Conservation (phyloP, 2,329 filamentous ascomycete species). For the Ilyonectria robusta region DNA sequence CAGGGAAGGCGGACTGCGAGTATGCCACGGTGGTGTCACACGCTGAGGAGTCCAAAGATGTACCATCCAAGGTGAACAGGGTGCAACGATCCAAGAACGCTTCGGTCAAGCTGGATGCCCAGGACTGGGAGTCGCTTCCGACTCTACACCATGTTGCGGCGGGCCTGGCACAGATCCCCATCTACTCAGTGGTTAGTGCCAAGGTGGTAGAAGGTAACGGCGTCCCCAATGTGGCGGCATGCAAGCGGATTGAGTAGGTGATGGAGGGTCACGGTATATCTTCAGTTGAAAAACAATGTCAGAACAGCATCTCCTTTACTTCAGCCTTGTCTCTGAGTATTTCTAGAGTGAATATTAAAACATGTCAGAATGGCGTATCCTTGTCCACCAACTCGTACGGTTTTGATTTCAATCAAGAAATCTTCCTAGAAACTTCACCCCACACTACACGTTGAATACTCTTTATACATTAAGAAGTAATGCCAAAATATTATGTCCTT, state of each 20-base stretch:
- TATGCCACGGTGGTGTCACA: conserved; percentile 61
- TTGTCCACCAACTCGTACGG: background rate
- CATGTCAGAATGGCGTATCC: background rate
- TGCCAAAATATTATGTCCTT: background rate
- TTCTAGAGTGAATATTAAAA: background rate
- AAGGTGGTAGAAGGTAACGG: conserved; percentile 30
- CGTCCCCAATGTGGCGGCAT: conserved; percentile 22
- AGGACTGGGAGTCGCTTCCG: conserved; percentile 29
- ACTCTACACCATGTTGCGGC: conserved; percentile 29
- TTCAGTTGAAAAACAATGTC: conserved; percentile 8
- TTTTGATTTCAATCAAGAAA: background rate
- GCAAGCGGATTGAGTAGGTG: conserved; percentile 25
- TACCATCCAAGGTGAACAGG: conserved; percentile 48
- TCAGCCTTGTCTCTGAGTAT: background rate
- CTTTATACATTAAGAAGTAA: background rate
- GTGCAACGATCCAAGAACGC: conserved; percentile 18
- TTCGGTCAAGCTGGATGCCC: conserved; percentile 24
- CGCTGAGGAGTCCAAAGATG: conserved; percentile 47
- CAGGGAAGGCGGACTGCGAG: conserved; percentile 66
- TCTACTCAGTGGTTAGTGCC: conserved; percentile 27
- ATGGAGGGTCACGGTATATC: background rate
- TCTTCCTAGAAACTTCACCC: too few species aligned
- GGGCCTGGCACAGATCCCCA: conserved; percentile 25
- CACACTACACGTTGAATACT: background rate
- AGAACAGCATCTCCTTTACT: conserved; percentile 11